A percentile compares a stretch with the other conserved stretches of the same genome.
Conservation (phyloP, 192 early-diverging fungal species). For the Coemansia aciculifera region DNA sequence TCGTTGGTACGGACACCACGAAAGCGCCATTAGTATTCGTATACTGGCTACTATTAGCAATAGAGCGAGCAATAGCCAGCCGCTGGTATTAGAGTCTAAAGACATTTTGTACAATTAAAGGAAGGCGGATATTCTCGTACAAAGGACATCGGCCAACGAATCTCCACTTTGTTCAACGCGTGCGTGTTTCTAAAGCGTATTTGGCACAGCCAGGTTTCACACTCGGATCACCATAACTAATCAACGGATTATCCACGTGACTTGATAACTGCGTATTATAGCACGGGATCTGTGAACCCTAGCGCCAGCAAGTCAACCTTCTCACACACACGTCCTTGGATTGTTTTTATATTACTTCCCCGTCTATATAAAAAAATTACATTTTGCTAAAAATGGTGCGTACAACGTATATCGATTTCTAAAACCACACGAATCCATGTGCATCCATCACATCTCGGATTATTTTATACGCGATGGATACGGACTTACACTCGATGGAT, state of each 20-base stretch:
- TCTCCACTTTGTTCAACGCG: not conserved
- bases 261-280: not conserved
- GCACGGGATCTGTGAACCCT: not conserved
- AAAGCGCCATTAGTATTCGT: conserved; percentile 20
- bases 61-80: conserved; percentile 23
- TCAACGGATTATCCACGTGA: not conserved
- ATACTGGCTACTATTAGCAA: conserved; percentile 3
- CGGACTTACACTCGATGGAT: not conserved
- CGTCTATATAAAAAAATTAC: conserved; percentile 4
- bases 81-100: conserved; percentile 18
- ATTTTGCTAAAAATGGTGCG: conserved; percentile 27
- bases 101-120: not conserved
- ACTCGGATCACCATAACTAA: not conserved
- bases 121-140: not conserved
- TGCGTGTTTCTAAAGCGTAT: not conserved
- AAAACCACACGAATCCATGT: not conserved
- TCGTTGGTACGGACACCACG: not conserved
- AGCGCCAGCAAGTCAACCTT: not conserved
- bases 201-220: not conserved
- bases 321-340: conserved; percentile 2
- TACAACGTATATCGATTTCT: conserved; percentile 1
- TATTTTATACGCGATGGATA: not conserved
- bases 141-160: not conserved
- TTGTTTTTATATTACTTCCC: conserved; percentile 6
- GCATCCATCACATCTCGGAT: conserved; percentile 5